Percentiles rank a stretch among this genome's conserved stretches.
Conservation (phyloP, 306 rosid genomes). For the Quercus rubra region DNA sequence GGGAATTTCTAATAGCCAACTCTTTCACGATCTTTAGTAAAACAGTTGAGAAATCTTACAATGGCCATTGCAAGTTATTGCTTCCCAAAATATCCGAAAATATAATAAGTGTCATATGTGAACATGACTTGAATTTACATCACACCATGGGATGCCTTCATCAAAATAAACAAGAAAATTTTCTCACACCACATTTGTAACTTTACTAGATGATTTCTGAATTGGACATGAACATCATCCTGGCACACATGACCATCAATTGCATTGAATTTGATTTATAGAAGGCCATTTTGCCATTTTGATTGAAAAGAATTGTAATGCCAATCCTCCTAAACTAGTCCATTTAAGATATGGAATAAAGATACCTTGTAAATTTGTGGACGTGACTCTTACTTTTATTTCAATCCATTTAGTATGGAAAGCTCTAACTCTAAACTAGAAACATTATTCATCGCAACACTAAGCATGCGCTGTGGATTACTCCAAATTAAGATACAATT, state of each 20-base stretch:
- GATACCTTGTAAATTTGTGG: neutral
- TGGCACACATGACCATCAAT: neutral
- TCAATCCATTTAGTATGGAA: neutral
- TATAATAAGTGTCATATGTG: neutral
- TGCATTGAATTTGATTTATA: neutral
- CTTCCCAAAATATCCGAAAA: neutral
- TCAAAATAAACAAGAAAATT: too few relatives aligned
- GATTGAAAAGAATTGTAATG: neutral
- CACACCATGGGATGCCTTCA: neutral
- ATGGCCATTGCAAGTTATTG: neutral
- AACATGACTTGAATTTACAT: neutral
- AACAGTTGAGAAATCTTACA: neutral
- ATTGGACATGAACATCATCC: neutral
- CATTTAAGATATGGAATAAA: neutral
- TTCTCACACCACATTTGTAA: neutral
- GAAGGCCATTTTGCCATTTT: neutral
- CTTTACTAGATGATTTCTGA: too few relatives aligned
- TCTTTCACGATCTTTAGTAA: neutral
- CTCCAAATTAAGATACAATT: neutral
- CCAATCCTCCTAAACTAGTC: neutral
- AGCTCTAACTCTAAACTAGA: neutral
- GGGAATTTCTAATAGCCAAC: neutral
- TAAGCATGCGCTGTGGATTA: neutral
- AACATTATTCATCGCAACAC: neutral
- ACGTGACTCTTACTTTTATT: neutral